phyloP scores from a whole-genome alignment of 164 flowering plant genomes.

The Platanus orientalis region DNA sequence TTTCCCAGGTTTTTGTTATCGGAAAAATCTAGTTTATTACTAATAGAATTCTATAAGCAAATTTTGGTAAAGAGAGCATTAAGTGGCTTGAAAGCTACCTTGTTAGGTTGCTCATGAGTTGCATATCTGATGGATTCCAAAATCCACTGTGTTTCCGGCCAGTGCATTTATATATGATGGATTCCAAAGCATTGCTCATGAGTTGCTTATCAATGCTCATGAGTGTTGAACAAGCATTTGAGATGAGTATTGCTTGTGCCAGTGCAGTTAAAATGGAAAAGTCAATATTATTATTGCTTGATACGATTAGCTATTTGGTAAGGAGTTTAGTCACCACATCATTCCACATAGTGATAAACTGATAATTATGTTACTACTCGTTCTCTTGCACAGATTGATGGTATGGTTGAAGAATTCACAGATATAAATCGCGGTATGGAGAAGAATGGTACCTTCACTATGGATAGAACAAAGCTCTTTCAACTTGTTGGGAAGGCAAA shows the following conservation, averaged over 20 bases:
- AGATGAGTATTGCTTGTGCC: too few relatives aligned
- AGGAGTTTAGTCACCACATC: neutral
- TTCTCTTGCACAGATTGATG: constrained; percentile 53
- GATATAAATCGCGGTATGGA: constrained; percentile 85
- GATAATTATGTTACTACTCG: neutral
- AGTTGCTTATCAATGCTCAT: too few relatives aligned
- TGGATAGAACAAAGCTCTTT: constrained; percentile 76
- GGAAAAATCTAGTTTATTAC: neutral
- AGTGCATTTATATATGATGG: too few relatives aligned
- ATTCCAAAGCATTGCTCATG: too few relatives aligned
- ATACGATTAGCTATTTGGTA: neutral
- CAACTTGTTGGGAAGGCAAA: constrained; percentile 92
- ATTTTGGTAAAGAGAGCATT: neutral
- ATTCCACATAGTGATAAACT: neutral
- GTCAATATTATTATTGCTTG: neutral
- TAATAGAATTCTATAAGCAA: neutral
- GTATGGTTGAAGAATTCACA: constrained; percentile 76
- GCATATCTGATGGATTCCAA: neutral
- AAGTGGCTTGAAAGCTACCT: too few relatives aligned
- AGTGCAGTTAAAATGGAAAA: neutral
- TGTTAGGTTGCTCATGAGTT: neutral
- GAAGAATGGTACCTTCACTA: constrained; percentile 80
- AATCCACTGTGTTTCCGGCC: neutral
- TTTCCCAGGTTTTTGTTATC: constrained; percentile 60
- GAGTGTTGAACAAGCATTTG: too few relatives aligned